phyloP scores from a whole-genome alignment of 495 filamentous ascomycete genomes.

The Aspergillus steynii region DNA sequence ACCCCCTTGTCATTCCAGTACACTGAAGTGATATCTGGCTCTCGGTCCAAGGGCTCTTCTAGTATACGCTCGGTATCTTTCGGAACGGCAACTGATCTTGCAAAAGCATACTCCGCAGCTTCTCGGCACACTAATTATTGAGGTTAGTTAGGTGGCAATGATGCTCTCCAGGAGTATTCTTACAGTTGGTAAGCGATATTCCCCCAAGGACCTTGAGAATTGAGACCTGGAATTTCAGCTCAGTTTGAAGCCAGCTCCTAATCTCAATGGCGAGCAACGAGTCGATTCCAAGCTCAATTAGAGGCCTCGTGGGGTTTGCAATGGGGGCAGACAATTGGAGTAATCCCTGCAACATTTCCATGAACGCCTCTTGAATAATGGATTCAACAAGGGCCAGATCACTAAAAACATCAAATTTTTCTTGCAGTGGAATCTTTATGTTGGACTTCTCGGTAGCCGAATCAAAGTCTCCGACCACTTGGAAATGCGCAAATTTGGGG shows the following conservation, averaged over 20 bases:
- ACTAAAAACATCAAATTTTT: not conserved
- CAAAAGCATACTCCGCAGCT: not conserved
- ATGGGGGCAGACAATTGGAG: not conserved
- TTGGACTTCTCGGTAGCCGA: not conserved
- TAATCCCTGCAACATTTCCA: not conserved
- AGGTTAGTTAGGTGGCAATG: not conserved
- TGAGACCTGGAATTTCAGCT: conserved; percentile 41
- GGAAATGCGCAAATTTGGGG: not conserved
- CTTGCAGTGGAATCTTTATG: not conserved
- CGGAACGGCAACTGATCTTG: not conserved
- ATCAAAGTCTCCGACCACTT: conserved; percentile 1
- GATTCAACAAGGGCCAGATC: not conserved
- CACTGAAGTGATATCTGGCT: not conserved
- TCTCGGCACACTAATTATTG: not conserved
- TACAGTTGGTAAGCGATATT: conserved; percentile 1
- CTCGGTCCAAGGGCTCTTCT: not conserved
- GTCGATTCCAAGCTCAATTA: conserved; percentile 38
- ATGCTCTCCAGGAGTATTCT: not conserved
- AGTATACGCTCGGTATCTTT: not conserved
- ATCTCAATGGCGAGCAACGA: conserved; percentile 38
- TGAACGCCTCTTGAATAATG: conserved; percentile 5
- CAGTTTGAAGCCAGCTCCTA: conserved; percentile 37
- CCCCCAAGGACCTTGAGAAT: conserved; percentile 42
- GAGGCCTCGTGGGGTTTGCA: conserved; percentile 3
- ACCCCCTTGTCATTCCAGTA: not conserved